Conservation (phyloP, 2,329 filamentous ascomycete species). For the Aurifilum marmelostoma region DNA sequence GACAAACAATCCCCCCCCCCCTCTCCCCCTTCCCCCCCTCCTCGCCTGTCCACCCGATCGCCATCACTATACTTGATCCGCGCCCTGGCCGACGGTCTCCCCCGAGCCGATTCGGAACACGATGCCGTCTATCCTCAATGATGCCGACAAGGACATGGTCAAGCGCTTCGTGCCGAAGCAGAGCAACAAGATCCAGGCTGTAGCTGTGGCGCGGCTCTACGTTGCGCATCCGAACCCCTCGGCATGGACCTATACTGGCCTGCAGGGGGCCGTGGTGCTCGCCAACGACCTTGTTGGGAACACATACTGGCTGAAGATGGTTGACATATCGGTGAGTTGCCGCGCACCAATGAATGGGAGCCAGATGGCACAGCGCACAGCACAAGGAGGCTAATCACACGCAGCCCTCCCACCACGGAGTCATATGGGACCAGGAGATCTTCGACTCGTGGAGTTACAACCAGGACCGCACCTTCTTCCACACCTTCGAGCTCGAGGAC, state of each 20-base stretch:
- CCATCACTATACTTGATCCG: background rate
- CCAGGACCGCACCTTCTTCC: constrained; percentile 96
- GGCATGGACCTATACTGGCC: constrained; percentile 90
- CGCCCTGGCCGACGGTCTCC: constrained; percentile 16
- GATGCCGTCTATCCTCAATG: constrained; percentile 74
- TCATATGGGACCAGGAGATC: constrained; percentile 97
- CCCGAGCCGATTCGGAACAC: constrained; percentile 33
- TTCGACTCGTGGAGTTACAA: constrained; percentile 96
- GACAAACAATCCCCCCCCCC: background rate
- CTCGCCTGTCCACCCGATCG: too few relatives aligned
- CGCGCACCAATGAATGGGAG: constrained; percentile 2
- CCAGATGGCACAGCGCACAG: background rate
- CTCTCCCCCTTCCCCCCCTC: background rate
- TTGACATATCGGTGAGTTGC: constrained; percentile 87
- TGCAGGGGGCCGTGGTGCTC: constrained; percentile 89
- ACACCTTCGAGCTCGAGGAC: constrained; percentile 93
- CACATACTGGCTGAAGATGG: constrained; percentile 96
- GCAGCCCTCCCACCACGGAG: constrained; percentile 76
- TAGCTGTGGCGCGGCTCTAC: constrained; percentile 91
- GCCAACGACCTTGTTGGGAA: constrained; percentile 93
- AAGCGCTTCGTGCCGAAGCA: constrained; percentile 92
- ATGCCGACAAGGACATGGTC: constrained; percentile 95
- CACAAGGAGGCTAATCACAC: constrained; percentile 23
- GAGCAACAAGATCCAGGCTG: constrained; percentile 95
- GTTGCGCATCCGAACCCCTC: constrained; percentile 84